A percentile compares a stretch with the other conserved stretches of the same genome.
Evolutionary conservation across 179 eudicot species (phyloP).

Genomic region (Vitellaria paradoxa): DNA sequence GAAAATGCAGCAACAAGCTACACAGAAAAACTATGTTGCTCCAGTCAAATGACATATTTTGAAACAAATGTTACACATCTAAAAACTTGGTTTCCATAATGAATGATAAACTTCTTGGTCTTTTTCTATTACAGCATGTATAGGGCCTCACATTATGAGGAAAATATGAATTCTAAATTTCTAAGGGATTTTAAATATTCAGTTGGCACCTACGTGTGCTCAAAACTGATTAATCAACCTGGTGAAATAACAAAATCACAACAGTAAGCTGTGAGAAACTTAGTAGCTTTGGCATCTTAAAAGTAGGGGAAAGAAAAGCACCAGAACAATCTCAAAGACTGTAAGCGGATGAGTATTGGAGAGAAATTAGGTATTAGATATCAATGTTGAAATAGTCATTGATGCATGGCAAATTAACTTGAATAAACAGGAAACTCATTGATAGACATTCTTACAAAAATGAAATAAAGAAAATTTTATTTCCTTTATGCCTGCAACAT

Average conservation of each 20-base stretch:
- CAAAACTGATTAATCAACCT: neutral
- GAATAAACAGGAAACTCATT: neutral
- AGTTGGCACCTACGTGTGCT: neutral
- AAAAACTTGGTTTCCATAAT: neutral
- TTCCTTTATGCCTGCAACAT: neutral
- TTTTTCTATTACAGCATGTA: too few relatives aligned
- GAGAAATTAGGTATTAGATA: too few relatives aligned
- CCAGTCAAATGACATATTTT: neutral
- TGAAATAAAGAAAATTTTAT: neutral
- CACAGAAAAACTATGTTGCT: constrained; percentile 15
- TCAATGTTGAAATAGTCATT: too few relatives aligned
- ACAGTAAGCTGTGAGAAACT: too few relatives aligned
- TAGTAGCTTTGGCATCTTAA: too few relatives aligned
- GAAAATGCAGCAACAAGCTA: constrained; percentile 71
- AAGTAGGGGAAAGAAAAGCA: neutral
- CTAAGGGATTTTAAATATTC: neutral
- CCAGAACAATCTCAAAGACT: neutral
- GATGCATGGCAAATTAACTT: too few relatives aligned
- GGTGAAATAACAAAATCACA: neutral
- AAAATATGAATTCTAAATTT: too few relatives aligned
- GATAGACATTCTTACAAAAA: neutral
- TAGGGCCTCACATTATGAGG: too few relatives aligned
- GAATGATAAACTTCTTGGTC: neutral
- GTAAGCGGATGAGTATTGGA: too few relatives aligned
- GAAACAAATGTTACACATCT: neutral